These are phyloP conservation scores for Selaginella moellendorffii DNA, from an alignment of 75 land plant genomes.

Conservation along the genomic window DNA sequence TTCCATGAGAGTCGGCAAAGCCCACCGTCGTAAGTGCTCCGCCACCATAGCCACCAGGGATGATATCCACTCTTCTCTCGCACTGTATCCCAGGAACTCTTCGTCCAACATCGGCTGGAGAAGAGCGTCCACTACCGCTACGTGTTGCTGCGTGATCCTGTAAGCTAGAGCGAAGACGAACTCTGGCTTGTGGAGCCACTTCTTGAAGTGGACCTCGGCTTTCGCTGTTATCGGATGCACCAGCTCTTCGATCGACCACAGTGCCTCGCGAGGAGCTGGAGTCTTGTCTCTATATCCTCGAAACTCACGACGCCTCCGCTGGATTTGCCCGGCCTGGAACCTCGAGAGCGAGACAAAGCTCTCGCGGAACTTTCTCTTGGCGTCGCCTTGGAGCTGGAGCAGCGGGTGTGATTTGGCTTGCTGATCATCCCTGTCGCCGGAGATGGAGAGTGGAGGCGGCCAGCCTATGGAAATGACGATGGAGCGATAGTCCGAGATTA, in stretches of 20 bases:
- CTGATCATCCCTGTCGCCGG: no score
- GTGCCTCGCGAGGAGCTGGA: constrained; percentile 57
- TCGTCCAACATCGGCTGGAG: constrained; percentile 74
- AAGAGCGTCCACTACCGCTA: constrained; percentile 67
- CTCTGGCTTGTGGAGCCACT: constrained; percentile 86
- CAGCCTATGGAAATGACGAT: constrained; percentile 76
- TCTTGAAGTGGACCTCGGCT: constrained; percentile 54
- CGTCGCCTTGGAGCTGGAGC: neutral
- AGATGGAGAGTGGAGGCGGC: constrained; percentile 86
- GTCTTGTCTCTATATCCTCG: neutral
- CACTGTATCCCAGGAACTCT: constrained; percentile 67
- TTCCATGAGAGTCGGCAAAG: constrained; percentile 39
- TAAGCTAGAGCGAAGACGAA: constrained; percentile 76
- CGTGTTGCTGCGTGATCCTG: constrained; percentile 56
- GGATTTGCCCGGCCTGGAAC: constrained; percentile 65
- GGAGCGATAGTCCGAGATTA: constrained; percentile 67
- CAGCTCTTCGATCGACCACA: constrained; percentile 89
- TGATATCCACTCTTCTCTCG: constrained; percentile 93
- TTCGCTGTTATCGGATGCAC: constrained; percentile 52
- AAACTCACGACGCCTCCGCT: constrained; percentile 50
- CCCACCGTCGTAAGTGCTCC: constrained; percentile 49
- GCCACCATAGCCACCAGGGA: constrained; percentile 51
- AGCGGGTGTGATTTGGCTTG: no score
- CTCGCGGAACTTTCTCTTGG: constrained; percentile 38
- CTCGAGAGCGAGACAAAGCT: constrained; percentile 60